phyloP scores from a whole-genome alignment of 352 stramenopile species.

The Globisporangium rhizosaccharum region DNA sequence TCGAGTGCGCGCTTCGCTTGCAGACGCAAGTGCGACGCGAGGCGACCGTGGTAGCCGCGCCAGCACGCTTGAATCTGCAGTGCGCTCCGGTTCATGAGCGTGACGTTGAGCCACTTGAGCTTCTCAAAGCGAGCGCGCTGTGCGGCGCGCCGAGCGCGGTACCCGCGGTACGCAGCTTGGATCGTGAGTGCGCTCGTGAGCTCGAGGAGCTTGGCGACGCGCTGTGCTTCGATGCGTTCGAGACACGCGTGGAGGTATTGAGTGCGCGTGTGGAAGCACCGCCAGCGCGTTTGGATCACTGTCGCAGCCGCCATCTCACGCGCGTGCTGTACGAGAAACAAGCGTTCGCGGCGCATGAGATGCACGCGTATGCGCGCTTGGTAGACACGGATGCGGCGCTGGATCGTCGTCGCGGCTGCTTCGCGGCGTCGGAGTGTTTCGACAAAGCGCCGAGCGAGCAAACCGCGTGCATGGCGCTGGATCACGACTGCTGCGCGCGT shows the following conservation, averaged over 20 bases:
- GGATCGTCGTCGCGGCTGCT: slow-evolving; percentile 46
- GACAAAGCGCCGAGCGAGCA: slow-evolving; percentile 34
- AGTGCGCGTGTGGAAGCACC: slow-evolving; percentile 20
- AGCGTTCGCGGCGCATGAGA: slow-evolving; percentile 34
- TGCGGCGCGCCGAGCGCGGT: slow-evolving; percentile 35
- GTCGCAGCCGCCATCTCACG: slow-evolving; percentile 31
- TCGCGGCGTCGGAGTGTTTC: slow-evolving; percentile 20
- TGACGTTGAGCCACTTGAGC: slow-evolving; percentile 64
- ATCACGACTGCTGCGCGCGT: slow-evolving; percentile 32
- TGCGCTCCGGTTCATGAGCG: slow-evolving; percentile 51
- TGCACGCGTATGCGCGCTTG: slow-evolving; percentile 31
- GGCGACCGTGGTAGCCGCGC: slow-evolving; percentile 65
- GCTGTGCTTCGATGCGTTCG: slow-evolving; percentile 24
- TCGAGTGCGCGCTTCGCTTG: slow-evolving; percentile 48
- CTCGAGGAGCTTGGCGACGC: slow-evolving; percentile 30
- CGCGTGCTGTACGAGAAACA: slow-evolving; percentile 15
- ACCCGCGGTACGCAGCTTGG: slow-evolving; percentile 61
- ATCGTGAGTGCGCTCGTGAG: slow-evolving; percentile 49
- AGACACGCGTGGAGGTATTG: slow-evolving; percentile 27
- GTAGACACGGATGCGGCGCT: slow-evolving; percentile 41
- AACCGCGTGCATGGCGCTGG: slow-evolving; percentile 43
- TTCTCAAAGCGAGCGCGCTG: slow-evolving; percentile 55
- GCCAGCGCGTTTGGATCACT: slow-evolving; percentile 49
- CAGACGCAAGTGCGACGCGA: slow-evolving; percentile 48
- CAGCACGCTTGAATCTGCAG: slow-evolving; percentile 74